Base-by-base conservation (phyloP, 1,284 basidiomycete genomes). In the Waitea zeae region DNA sequence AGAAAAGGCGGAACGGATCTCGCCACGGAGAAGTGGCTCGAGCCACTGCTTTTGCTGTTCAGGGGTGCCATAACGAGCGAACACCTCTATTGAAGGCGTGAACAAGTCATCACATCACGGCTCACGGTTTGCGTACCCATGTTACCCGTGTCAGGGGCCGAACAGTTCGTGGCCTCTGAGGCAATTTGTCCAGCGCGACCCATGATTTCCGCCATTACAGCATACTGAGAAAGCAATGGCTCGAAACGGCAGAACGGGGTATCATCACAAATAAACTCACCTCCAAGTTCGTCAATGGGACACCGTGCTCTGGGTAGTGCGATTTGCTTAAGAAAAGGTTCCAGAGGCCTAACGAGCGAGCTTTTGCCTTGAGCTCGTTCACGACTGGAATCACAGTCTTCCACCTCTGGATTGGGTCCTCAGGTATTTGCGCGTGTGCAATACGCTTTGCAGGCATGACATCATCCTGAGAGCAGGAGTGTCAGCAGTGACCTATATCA, bases 271-370 rank as follows among this genome's bases (percentile, higher is more conserved):
- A 18, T 18, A 14, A 17, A 35, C 64, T 31, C 42, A 87, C 86
- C 65, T 97, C 92, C 37, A 98, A 65, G 56, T 97, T 97, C 18
- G 77, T 80, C 44, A 97, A 61, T 12, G 82, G 78, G n/a, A 87
- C 78, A 35, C 93, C 92, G 48, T 73, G 65, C 44, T 81, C 67
- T 18, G 88, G 88, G 55, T 93, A 96, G 53, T 95, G 90, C 32
- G 73, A 67, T 57, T 88, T 90, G 65, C 83, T 89, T 42, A 97
- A 62, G 68, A 97, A 97, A 30, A 98, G 67, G 54, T 97, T 97
- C 93, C 93, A 98, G 31, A 98, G 67, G 2, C 93, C 93, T 27
- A 77, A 68, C 46, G 73, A 66, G 58, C 79, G 82, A 3, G 93
- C 93, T 55, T 84, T 89, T 40, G 51, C 63, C 62, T 97, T 96